Base-by-base conservation (phyloP, 257 asterid genomes). In the Forsythia suspensa region DNA sequence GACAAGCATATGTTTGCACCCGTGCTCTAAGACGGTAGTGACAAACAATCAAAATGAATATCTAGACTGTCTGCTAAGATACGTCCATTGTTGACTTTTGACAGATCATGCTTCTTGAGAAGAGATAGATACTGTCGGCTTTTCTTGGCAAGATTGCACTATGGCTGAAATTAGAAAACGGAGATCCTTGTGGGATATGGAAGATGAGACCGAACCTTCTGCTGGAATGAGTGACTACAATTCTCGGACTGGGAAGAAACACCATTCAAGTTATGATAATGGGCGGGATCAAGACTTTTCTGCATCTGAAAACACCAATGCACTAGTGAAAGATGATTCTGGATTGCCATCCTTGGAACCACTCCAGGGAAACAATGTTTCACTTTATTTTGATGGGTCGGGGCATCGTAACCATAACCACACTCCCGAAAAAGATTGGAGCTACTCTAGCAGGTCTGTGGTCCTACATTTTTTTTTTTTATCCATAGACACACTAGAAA, bases 151-250 rank as follows among this genome's bases (percentile, higher is more conserved):
- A 72, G 79, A 76, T 72, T 78, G 83, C 78, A 72, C 79, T 36
- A 93, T 93, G 97, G 92, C 89, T 76, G 94, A 89, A 76, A 85
- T 86, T 77, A 88, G 91, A 84, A 86, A 88, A 80, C 97, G 91
- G 75, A 89, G 80, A 79, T 86, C 96, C 37, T 74, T 82, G 78
- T 89, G 97, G 95, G 94, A 90, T 75, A 76, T 59, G 74, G 89
- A 80, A 77, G 91, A 79, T 5, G 94, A 87, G 68, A 74, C 77
- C 37, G 82, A 70, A 48, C 59, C 15, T 48, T 7, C 15, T 48
- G 15, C 59, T 48, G 59, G 20, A 48, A 48, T 48, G n/a, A 48
- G 59, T 48, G 59, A 13, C 15, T 48, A 13, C 20, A 15, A 48
- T 48, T 48, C 59, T 15, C 4, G 7, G 15, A 48, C 59, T 13